Evolutionary conservation across 2,329 filamentous ascomycete genomes (phyloP).

Genomic region (Leptographium wingfieldii): DNA sequence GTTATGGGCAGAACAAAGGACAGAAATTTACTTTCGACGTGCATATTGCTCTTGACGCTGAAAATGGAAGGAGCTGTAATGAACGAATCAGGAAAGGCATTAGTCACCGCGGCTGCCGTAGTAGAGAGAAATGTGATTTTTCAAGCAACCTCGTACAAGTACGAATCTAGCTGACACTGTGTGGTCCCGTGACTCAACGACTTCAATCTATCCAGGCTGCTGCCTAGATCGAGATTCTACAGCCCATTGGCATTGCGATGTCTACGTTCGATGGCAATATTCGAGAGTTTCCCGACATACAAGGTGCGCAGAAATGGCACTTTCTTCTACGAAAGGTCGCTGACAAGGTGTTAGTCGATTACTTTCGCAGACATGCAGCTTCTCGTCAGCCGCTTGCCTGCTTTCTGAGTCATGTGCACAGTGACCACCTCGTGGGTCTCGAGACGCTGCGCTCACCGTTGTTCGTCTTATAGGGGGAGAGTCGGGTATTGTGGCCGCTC

Average conservation of each 20-base stretch:
- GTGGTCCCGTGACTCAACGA: no score
- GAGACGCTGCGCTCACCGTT: slow-evolving; percentile 68
- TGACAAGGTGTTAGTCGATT: slow-evolving; percentile 50
- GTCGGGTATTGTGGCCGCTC: not conserved
- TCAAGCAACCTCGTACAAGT: no score
- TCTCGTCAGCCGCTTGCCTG: slow-evolving; percentile 58
- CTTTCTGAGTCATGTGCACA: slow-evolving; percentile 88
- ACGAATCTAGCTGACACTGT: no score
- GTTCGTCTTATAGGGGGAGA: slow-evolving; percentile 22
- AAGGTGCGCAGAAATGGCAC: slow-evolving; percentile 5
- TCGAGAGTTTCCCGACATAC: slow-evolving; percentile 5
- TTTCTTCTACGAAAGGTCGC: not conserved
- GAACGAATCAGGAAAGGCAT: no score
- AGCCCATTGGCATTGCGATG: slow-evolving; percentile 1
- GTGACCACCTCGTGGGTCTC: slow-evolving; percentile 73
- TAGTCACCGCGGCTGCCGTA: no score
- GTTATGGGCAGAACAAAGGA: no score
- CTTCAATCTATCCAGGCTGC: not conserved
- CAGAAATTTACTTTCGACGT: no score
- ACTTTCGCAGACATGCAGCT: slow-evolving; percentile 51
- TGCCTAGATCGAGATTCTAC: not conserved
- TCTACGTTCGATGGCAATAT: slow-evolving; percentile 9
- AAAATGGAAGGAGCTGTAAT: no score
- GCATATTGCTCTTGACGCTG: no score
- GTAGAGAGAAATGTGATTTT: no score